Evolutionary conservation across 129 eudicot genomes (phyloP).

Genomic region (Apium graveolens): DNA sequence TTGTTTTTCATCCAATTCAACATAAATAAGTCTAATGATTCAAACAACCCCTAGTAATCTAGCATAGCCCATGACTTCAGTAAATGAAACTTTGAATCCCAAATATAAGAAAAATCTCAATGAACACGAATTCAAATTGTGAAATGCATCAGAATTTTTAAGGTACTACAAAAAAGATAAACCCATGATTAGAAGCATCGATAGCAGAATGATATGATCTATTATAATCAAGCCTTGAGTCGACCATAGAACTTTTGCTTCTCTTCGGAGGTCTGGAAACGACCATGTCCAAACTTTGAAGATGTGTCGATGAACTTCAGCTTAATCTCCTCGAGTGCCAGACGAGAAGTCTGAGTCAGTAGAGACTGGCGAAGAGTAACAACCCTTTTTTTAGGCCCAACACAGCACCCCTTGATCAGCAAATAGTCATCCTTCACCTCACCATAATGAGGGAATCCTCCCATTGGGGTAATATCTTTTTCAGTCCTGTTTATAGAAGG

Average conservation of each 20-base stretch:
- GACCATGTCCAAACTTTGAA: constrained; percentile 7
- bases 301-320: constrained; percentile 15
- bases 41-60: no score
- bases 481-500: constrained; percentile 16
- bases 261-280: neutral
- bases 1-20: no score
- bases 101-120: no score
- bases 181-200: no score
- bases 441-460: constrained; percentile 32
- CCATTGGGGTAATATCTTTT: constrained; percentile 25
- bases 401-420: constrained; percentile 25
- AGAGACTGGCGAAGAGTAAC: constrained; percentile 22
- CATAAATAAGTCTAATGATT: no score
- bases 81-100: no score
- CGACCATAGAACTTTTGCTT: constrained; percentile 4
- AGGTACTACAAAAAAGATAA: no score
- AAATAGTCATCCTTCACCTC: constrained; percentile 26
- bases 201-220: no score
- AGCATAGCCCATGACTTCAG: no score
- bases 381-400: constrained; percentile 27
- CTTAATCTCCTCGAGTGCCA: constrained; percentile 20
- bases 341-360: constrained; percentile 5
- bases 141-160: no score
- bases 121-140: no score
- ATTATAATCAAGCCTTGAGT: constrained; percentile 4